Evolutionary conservation across 805 yeast species (phyloP), one percentile per base, ranked within the genome.

Genomic region (Pichia deserticola): DNA sequence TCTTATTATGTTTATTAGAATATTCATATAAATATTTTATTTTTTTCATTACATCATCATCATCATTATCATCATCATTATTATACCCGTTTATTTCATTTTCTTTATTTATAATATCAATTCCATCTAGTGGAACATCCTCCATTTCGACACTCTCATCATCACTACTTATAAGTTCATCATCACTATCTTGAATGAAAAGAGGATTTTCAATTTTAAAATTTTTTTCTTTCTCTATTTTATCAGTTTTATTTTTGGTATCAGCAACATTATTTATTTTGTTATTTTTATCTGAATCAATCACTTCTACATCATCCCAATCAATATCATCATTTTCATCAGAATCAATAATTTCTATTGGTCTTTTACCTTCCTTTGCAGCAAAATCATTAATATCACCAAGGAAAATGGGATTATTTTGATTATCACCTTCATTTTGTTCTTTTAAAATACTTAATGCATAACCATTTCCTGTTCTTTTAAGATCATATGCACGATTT

Each of bases 391-490:
- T 43, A 27, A 39, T 37, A 15, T 51, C 49, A 33, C 48, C 46
- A 35, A 52, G 40, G 37, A 51, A 43, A 7, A 54, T 41, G 4
- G 53, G 53, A 7, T 64, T 60, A 0, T 56, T 57, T 11, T 66
- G 66, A 3, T 70, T 66, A 1, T 77, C 77, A 44, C 71, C 71
- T 5, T 67, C 65, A 13, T 70, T 70, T 35, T 70, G 30, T 42
- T 54, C 43, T 29, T 53, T 52, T 5, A 45, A 72, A 36, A 90
- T 68, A 0, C 92, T 79, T 42, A 90, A 65, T 0, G 89, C 79
- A 87, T 93, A 90, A 0, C 97, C 97, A 55, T 81, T 84, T 10
- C 84, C 87, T 38, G 84, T 86, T 55, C 84, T 78, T 25, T 84
- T 77, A 45, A 93, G 73, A 43, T 84, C 77, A 59, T 93, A 93